phyloP scores from a whole-genome alignment of 345 rosid species.

The Populus nigra region DNA sequence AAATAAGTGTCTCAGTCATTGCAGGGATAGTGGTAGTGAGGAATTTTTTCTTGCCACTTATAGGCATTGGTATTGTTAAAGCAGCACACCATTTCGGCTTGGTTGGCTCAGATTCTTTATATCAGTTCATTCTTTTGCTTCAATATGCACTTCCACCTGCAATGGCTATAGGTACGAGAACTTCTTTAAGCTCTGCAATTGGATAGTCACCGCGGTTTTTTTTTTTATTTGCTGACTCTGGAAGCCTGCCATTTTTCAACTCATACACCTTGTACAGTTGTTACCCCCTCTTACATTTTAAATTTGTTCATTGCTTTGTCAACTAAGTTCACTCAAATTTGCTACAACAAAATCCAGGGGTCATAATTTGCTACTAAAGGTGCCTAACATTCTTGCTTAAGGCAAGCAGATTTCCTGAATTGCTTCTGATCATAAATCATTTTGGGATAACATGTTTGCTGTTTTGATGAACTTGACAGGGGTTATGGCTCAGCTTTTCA shows the following conservation, averaged over 20 bases:
- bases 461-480: constrained; percentile 17
- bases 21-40: constrained; percentile 39
- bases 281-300: not conserved
- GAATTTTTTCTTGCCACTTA: constrained; percentile 34
- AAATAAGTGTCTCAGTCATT: constrained; percentile 17
- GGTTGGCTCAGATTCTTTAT: constrained; percentile 32
- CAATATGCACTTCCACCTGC: constrained; percentile 59
- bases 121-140: constrained; percentile 49
- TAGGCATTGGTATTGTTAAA: constrained; percentile 2
- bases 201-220: too few species aligned
- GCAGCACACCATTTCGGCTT: not conserved
- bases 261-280: not conserved
- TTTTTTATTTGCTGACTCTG: not conserved
- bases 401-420: too few species aligned
- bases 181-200: not conserved
- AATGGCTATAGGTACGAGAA: constrained; percentile 37
- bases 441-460: not conserved
- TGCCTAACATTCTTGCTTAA: too few species aligned
- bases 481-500: constrained; percentile 31
- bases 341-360: too few species aligned
- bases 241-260: not conserved
- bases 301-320: not conserved
- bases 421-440: not conserved
- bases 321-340: too few species aligned
- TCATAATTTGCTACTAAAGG: too few species aligned